Percentiles rank a stretch among this genome's conserved stretches.
phyloP scores from a whole-genome alignment of 768 basidiomycete species.

The Russula sp. region DNA sequence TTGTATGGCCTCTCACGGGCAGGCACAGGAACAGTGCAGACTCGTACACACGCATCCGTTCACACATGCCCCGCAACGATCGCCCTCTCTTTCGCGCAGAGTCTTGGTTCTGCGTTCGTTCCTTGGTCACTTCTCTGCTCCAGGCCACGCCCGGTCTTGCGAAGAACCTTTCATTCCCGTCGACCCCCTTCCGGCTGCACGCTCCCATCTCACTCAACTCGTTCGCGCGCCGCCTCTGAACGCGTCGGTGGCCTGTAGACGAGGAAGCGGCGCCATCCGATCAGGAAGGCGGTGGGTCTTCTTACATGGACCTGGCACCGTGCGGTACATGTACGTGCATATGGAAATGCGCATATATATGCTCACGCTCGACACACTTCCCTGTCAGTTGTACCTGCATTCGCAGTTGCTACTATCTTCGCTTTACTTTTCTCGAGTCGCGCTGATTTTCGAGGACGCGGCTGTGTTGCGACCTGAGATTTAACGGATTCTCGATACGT shows the following conservation, averaged over 20 bases:
- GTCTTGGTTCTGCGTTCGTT: constrained; percentile 56
- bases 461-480: constrained; percentile 75
- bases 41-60: constrained; percentile 34
- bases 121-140: constrained; percentile 50
- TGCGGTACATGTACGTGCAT: constrained; percentile 28
- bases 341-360: constrained; percentile 26
- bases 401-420: constrained; percentile 67
- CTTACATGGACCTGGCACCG: constrained; percentile 5
- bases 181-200: constrained; percentile 38
- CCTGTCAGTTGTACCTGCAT: constrained; percentile 46
- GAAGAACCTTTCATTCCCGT: constrained; percentile 42
- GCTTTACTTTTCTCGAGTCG: constrained; percentile 76
- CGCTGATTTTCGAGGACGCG: constrained; percentile 72
- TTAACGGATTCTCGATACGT: constrained; percentile 40
- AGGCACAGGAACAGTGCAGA: constrained; percentile 33
- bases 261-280: not conserved
- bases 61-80: constrained; percentile 38
- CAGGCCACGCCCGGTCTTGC: constrained; percentile 48
- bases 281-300: not conserved
- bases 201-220: constrained; percentile 22
- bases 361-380: constrained; percentile 41
- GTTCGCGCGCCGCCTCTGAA: constrained; percentile 13
- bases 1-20: constrained; percentile 28
- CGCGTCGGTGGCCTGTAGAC: constrained; percentile 3
- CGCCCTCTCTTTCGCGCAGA: constrained; percentile 42